Evolutionary conservation across 345 rosid genomes (phyloP).

Genomic region (Rubroshorea leprosula): DNA sequence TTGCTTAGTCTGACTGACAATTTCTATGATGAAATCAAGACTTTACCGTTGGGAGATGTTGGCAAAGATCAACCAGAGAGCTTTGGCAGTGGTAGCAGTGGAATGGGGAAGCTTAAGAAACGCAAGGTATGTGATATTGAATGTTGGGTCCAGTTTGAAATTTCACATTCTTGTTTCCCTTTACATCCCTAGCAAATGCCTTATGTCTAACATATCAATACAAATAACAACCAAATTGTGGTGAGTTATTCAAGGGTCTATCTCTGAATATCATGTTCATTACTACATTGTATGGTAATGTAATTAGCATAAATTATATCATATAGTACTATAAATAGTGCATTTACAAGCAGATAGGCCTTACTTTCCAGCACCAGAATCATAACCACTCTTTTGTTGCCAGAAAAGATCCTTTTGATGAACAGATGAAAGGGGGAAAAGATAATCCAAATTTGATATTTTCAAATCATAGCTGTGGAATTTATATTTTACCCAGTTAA

Average conservation of each 20-base stretch:
- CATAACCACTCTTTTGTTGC: too few relatives aligned
- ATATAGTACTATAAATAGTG: not conserved
- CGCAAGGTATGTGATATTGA: conserved; percentile 45
- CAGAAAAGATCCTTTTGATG: too few relatives aligned
- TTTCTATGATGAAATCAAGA: conserved; percentile 65
- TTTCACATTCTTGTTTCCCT: not conserved
- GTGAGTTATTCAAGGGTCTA: not conserved
- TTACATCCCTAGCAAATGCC: not conserved
- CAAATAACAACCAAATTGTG: not conserved
- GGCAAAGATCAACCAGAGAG: conserved; percentile 25
- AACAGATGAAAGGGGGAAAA: too few relatives aligned
- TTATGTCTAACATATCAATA: too few relatives aligned
- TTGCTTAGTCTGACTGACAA: conserved; percentile 62
- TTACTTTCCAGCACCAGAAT: too few relatives aligned
- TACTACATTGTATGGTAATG: not conserved
- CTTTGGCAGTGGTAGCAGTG: conserved; percentile 21
- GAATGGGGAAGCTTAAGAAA: conserved; percentile 47
- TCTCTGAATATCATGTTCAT: too few relatives aligned
- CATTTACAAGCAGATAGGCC: not conserved
- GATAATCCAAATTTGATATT: too few relatives aligned
- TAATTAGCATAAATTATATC: not conserved
- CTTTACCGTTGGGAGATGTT: conserved; percentile 44
- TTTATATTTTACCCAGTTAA: too few relatives aligned
- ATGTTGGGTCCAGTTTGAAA: not conserved
- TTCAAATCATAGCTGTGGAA: not conserved